Conservation (phyloP, 225 moss, liverwort and hornwort genomes). For the Pseudoscleropodium purum region DNA sequence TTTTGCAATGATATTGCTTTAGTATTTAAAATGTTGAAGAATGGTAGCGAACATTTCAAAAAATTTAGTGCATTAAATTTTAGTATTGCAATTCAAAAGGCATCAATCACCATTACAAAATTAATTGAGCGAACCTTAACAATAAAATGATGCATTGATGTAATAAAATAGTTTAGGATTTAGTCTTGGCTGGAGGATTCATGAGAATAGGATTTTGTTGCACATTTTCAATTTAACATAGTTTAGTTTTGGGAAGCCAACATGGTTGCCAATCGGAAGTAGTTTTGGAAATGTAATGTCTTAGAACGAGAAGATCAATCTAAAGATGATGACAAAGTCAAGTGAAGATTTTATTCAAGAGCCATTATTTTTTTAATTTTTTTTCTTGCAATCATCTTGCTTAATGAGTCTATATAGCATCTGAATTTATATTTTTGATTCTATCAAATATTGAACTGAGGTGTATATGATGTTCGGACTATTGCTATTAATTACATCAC, state of each 20-base stretch:
- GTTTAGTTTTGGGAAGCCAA: not conserved
- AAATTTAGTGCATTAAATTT: not conserved
- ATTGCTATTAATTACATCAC: not conserved
- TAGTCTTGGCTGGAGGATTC: not conserved
- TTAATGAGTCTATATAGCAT: not conserved
- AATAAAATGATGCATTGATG: not conserved
- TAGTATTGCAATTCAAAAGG: not conserved
- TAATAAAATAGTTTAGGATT: not conserved
- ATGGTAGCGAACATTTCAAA: too few species aligned
- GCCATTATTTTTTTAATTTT: not conserved
- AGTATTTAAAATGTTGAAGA: not conserved
- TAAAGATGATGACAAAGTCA: slow-evolving; percentile 63
- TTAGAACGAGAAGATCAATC: slow-evolving; percentile 30
- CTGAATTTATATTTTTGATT: not conserved
- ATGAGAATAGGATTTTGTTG: not conserved
- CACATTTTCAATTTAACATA: not conserved
- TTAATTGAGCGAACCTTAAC: not conserved
- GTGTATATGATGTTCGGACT: not conserved
- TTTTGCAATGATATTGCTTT: not conserved
- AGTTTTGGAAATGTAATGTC: slow-evolving; percentile 53
- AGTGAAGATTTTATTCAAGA: slow-evolving; percentile 11
- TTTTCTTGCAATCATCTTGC: not conserved
- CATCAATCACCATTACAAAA: too few species aligned
- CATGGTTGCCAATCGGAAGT: slow-evolving; percentile 44
- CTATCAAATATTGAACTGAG: not conserved